Percentiles rank a stretch among this genome's conserved stretches.
Conservation (phyloP, 768 basidiomycete species). For the Leccinum sublutescens region DNA sequence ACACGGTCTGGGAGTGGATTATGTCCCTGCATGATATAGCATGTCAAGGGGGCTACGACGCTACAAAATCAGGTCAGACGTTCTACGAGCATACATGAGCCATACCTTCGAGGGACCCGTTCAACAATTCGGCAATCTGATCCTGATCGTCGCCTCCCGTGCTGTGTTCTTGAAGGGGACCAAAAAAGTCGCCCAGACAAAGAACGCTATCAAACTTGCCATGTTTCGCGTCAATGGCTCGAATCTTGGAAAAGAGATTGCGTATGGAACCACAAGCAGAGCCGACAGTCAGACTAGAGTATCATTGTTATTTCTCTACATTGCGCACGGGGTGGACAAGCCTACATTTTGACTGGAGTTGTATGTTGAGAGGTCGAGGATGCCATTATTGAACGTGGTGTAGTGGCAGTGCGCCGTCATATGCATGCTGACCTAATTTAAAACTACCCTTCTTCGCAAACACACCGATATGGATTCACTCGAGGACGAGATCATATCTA, state of each 20-base stretch:
- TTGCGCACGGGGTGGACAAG: neutral
- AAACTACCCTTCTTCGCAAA: constrained; percentile 3
- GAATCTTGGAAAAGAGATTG: constrained; percentile 78
- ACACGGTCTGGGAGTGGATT: constrained; percentile 70
- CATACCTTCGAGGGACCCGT: constrained; percentile 66
- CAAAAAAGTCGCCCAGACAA: constrained; percentile 86
- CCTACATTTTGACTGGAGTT: constrained; percentile 34
- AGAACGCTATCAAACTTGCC: constrained; percentile 88
- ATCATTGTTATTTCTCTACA: constrained; percentile 5
- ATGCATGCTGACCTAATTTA: constrained; percentile 25
- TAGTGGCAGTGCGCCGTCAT: neutral
- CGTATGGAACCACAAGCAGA: constrained; percentile 72
- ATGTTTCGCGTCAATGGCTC: constrained; percentile 83
- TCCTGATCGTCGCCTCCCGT: constrained; percentile 39
- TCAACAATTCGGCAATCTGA: constrained; percentile 59
- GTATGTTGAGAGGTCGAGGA: constrained; percentile 15
- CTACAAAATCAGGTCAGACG: constrained; percentile 13
- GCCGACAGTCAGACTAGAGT: constrained; percentile 68
- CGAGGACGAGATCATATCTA: constrained; percentile 84
- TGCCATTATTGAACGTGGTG: constrained; percentile 15
- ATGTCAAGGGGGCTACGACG: constrained; percentile 76
- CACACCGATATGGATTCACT: constrained; percentile 46
- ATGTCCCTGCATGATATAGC: constrained; percentile 90
- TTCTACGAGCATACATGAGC: neutral
- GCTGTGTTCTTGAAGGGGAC: constrained; percentile 41